Base-by-base conservation (phyloP, 2,329 filamentous ascomycete genomes). In the Ophiostoma himal-ulmi region DNA sequence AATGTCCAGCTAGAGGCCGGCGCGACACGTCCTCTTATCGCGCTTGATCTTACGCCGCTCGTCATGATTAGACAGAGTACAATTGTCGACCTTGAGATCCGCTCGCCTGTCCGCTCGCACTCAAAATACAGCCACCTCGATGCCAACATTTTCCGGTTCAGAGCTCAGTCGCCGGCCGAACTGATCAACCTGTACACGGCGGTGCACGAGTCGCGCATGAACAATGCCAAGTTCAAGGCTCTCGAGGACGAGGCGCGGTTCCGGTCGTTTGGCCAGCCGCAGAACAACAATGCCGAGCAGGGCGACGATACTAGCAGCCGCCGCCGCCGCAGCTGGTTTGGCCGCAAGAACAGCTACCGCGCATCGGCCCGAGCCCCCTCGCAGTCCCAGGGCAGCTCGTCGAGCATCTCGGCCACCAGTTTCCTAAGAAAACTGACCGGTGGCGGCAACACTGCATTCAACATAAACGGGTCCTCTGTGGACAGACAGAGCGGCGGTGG, bases 11-110 rank as follows among this genome's bases (percentile, higher is more conserved):
- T 74, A 37, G 76, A 78, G 13, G 77, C 79, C 44, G 75, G 79
- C 70, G 72, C 77, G 14, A 73, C 76, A 17, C 80, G 82, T 48
- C 86, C 86, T 4, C 78, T 89, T 26, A 81, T 90, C 62, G 91
- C 90, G 6, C 86, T 97, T 44, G 93, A 97, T 76, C 87, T 99
- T 60, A 98, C 94, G 0, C 95, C 95, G 0, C 83, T 97, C 52
- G 94, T 98, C 8, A 91, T 94, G 74, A 89, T 98, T 72, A 88
- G 94, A 73, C 91, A 94, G 76, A 95, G 94, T 75, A 99, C 93
- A 30, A 92, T 91, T 3, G 87, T 99, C 41, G 95, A 99, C 78
- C 92, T 99, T 69, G 95, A 96, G 74, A 92, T 99, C 74, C 91
- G 93, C 68, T 97, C 94, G 7, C 92, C 92, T 1, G 91, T 94